These are phyloP conservation scores for Claviceps humidiphila DNA, from an alignment of 2,329 filamentous ascomycete species.

Conservation along the genomic window DNA sequence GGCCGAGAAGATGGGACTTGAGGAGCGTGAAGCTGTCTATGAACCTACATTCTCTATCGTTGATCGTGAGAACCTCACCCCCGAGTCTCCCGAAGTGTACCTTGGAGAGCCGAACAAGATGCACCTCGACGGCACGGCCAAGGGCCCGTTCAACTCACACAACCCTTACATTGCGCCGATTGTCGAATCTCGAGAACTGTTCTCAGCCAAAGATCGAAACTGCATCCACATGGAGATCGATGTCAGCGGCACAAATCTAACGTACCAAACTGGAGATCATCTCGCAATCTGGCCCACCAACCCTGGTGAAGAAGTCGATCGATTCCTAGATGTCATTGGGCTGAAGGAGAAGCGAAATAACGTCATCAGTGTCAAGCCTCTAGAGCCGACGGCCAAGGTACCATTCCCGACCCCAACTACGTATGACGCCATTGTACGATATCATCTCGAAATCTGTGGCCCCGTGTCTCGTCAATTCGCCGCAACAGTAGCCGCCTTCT, in stretches of 20 bases:
- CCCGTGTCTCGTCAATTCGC: constrained; percentile 95
- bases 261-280: constrained; percentile 94
- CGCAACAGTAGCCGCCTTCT: constrained; percentile 74
- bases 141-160: constrained; percentile 89
- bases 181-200: constrained; percentile 78
- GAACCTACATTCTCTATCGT: constrained; percentile 81
- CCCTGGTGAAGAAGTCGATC: constrained; percentile 79
- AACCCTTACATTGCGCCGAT: constrained; percentile 96
- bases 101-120: constrained; percentile 93
- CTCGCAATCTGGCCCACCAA: constrained; percentile 97
- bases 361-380: constrained; percentile 78
- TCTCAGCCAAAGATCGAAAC: constrained; percentile 79
- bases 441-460: constrained; percentile 93
- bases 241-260: constrained; percentile 75
- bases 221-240: constrained; percentile 95
- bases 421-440: constrained; percentile 83
- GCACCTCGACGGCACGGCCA: constrained; percentile 73
- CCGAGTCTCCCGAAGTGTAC: constrained; percentile 72
- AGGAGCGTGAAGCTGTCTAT: constrained; percentile 93
- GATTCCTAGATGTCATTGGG: constrained; percentile 69
- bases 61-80: constrained; percentile 59
- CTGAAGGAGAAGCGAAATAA: constrained; percentile 63
- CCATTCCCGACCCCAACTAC: constrained; percentile 96
- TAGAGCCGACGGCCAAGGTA: constrained; percentile 92
- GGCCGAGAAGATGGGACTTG: constrained; percentile 67